Conservation (phyloP, 2,329 filamentous ascomycete genomes). For the Pezicula neosporulosa region DNA sequence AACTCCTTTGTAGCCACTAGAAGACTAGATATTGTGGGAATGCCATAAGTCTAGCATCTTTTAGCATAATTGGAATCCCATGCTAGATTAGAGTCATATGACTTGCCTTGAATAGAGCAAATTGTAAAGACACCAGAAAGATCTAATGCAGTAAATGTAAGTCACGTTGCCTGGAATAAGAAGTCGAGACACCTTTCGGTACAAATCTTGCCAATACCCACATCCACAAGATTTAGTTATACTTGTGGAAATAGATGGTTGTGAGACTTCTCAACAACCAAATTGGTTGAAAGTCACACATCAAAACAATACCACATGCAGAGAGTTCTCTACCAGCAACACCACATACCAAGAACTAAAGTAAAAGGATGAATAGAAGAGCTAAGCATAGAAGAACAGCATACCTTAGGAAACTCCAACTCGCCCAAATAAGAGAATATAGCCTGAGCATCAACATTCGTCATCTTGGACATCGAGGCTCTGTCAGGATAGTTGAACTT, state of each 20-base stretch:
- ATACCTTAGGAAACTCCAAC: slow-evolving; percentile 53
- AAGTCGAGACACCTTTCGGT: too few relatives aligned
- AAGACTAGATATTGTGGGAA: slow-evolving; percentile 48
- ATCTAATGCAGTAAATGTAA: too few relatives aligned
- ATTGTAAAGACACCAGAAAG: slow-evolving; percentile 45
- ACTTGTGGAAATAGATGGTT: too few relatives aligned
- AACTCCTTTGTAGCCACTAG: slow-evolving; percentile 48
- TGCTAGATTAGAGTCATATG: neutral
- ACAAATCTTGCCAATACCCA: too few relatives aligned
- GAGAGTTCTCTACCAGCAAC: too few relatives aligned
- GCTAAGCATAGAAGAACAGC: slow-evolving; percentile 4
- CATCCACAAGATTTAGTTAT: too few relatives aligned
- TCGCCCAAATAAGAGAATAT: slow-evolving; percentile 43
- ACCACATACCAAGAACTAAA: too few relatives aligned
- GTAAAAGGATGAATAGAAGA: too few relatives aligned
- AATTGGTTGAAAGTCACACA: too few relatives aligned
- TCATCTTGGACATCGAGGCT: slow-evolving; percentile 47
- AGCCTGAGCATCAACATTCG: slow-evolving; percentile 45
- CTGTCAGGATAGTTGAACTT: slow-evolving; percentile 41
- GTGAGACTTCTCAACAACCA: too few relatives aligned
- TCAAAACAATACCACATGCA: too few relatives aligned
- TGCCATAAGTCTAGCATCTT: slow-evolving; percentile 45
- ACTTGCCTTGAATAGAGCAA: slow-evolving; percentile 54
- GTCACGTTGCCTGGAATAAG: too few relatives aligned
- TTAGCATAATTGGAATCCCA: neutral